phyloP scores from a whole-genome alignment of 139 green algal genomes.

The Gonium pectorale region DNA sequence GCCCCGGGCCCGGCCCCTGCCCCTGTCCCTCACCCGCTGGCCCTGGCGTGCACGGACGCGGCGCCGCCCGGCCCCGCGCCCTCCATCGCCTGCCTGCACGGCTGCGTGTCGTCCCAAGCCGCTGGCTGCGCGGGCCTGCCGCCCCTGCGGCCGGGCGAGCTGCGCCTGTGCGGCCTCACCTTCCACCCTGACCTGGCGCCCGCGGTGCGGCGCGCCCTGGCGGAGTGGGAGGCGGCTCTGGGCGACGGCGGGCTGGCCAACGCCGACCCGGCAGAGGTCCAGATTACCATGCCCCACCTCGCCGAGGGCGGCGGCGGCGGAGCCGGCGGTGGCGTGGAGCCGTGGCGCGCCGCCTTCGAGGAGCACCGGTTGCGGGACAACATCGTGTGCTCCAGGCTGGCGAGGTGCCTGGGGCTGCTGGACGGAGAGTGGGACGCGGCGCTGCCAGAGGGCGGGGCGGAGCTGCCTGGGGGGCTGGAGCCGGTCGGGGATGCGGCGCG shows the following conservation, averaged over 20 bases:
- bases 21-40: too few relatives aligned
- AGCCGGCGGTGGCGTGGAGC: background rate
- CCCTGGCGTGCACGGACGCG: too few relatives aligned
- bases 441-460: background rate
- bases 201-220: background rate
- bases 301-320: background rate
- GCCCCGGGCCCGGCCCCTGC: too few relatives aligned
- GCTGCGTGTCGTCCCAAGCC: constrained; percentile 8
- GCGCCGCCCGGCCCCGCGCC: background rate
- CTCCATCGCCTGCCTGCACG: background rate
- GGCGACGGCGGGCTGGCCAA: background rate
- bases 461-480: constrained; percentile 8
- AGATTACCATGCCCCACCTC: background rate
- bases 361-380: background rate
- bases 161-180: constrained; percentile 35
- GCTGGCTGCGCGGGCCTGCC: background rate
- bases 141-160: constrained; percentile 4
- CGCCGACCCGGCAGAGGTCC: background rate
- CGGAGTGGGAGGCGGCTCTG: background rate
- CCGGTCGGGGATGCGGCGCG: background rate
- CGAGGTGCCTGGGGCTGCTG: background rate
- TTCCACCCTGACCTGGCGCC: constrained; percentile 24
- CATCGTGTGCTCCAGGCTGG: constrained; percentile 1
- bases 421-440: constrained; percentile 6
- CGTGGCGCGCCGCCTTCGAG: background rate